Evolutionary conservation across 2,329 filamentous ascomycete species (phyloP).

Genomic region (Periconia digitata): DNA sequence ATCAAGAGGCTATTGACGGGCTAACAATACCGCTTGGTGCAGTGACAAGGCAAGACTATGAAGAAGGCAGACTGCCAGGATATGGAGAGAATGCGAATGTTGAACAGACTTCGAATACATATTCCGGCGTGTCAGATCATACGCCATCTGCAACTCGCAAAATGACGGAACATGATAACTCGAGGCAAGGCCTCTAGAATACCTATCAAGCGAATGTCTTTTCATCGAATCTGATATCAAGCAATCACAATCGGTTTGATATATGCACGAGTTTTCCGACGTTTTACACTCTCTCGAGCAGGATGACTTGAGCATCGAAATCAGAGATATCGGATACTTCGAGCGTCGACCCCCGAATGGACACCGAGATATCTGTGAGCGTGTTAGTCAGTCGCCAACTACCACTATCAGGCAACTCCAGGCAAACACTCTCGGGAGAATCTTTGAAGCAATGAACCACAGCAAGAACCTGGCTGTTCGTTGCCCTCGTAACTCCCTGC

Average conservation of each 20-base stretch:
- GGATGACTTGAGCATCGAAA: background rate
- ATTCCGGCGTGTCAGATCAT: too few relatives aligned
- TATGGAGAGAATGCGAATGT: slow-evolving; percentile 32
- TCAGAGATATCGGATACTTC: background rate
- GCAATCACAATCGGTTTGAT: too few relatives aligned
- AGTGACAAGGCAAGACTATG: slow-evolving; percentile 38
- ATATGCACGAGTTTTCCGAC: background rate
- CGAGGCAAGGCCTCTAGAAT: too few relatives aligned
- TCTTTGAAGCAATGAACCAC: background rate
- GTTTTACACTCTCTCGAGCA: background rate
- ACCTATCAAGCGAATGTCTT: too few relatives aligned
- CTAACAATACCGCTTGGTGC: slow-evolving; percentile 43
- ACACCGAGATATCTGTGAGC: background rate
- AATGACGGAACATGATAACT: too few relatives aligned
- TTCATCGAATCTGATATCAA: too few relatives aligned
- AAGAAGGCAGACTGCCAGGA: slow-evolving; percentile 40
- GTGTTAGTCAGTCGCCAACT: background rate
- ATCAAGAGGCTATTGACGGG: slow-evolving; percentile 7
- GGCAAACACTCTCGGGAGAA: background rate
- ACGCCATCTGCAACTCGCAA: too few relatives aligned
- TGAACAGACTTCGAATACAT: background rate
- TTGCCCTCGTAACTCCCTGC: background rate
- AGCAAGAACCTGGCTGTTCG: background rate
- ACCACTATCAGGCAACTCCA: background rate
- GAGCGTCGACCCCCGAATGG: background rate